Evolutionary conservation across 345 rosid species (phyloP).

Genomic region (Pistacia integerrima): DNA sequence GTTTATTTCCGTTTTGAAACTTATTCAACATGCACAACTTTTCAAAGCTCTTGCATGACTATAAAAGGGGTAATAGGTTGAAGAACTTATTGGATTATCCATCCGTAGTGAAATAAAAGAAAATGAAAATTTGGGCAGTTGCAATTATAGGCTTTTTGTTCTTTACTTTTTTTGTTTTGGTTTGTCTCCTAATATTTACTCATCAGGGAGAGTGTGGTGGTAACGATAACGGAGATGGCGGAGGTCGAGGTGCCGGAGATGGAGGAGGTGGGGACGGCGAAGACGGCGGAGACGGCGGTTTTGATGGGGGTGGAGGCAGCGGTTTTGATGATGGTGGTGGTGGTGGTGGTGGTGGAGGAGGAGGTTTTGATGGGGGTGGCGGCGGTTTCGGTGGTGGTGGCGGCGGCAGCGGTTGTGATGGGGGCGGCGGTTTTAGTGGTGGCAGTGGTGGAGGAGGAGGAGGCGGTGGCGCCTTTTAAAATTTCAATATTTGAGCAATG

Average conservation of each 20-base stretch:
- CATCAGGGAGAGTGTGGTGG: neutral
- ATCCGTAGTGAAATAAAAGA: neutral
- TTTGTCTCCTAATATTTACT: neutral
- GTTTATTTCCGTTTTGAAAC: too few relatives aligned
- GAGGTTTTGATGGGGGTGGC: too few relatives aligned
- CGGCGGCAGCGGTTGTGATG: neutral
- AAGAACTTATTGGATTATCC: neutral
- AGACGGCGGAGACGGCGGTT: neutral
- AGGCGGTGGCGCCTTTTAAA: neutral
- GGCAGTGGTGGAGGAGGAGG: neutral
- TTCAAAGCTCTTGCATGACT: neutral
- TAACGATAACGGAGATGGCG: neutral
- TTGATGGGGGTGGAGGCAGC: neutral
- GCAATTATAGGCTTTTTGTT: neutral
- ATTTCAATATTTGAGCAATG: too few relatives aligned
- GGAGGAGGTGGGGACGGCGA: too few relatives aligned
- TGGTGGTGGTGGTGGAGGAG: neutral
- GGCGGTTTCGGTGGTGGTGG: too few relatives aligned
- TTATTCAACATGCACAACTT: neutral
- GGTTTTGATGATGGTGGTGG: neutral
- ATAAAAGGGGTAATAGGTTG: neutral
- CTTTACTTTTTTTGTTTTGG: neutral
- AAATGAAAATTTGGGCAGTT: slow-evolving; percentile 17
- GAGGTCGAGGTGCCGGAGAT: neutral
- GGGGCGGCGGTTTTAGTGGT: neutral